A percentile compares a stretch with the other conserved stretches of the same genome.
Conservation (phyloP, 495 filamentous ascomycete species). For the Corynascus novoguineensis region DNA sequence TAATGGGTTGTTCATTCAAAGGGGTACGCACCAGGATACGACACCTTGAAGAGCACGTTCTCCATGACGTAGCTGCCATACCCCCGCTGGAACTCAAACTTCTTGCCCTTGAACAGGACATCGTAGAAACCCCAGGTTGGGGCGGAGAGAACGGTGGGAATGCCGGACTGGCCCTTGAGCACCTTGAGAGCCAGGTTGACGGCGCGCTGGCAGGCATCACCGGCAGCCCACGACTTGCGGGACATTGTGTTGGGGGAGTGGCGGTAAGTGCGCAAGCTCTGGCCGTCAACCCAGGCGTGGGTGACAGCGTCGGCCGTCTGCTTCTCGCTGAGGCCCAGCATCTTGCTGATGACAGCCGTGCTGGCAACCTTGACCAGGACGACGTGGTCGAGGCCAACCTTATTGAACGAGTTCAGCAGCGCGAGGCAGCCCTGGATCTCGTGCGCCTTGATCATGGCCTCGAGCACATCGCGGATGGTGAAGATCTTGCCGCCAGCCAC, state of each 20-base stretch:
- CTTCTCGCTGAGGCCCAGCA: conserved; percentile 81
- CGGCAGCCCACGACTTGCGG: conserved; percentile 96
- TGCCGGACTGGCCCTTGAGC: conserved; percentile 79
- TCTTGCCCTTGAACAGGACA: conserved; percentile 90
- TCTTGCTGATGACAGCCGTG: conserved; percentile 86
- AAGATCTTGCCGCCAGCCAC: conserved; percentile 80
- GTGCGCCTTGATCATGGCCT: conserved; percentile 99
- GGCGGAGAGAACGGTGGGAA: conserved; percentile 87
- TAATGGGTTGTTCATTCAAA: too few relatives aligned
- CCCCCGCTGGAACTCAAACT: conserved; percentile 89
- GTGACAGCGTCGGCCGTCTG: conserved; percentile 94
- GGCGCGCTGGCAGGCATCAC: conserved; percentile 93
- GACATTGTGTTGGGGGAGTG: conserved; percentile 99
- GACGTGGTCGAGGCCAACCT: conserved; percentile 95
- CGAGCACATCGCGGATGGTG: conserved; percentile 82
- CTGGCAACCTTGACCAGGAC: conserved; percentile 97
- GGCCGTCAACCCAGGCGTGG: conserved; percentile 96
- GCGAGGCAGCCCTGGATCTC: conserved; percentile 98
- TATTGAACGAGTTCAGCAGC: conserved; percentile 96
- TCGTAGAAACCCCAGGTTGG: conserved; percentile 99
- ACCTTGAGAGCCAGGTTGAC: conserved; percentile 95
- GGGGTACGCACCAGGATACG: conserved; percentile 83
- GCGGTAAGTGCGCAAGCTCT: conserved; percentile 91
- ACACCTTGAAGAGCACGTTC: conserved; percentile 99
- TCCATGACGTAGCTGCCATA: conserved; percentile 99